Conservation (phyloP, 2,329 filamentous ascomycete genomes). For the Scleromitrula shiraiana region DNA sequence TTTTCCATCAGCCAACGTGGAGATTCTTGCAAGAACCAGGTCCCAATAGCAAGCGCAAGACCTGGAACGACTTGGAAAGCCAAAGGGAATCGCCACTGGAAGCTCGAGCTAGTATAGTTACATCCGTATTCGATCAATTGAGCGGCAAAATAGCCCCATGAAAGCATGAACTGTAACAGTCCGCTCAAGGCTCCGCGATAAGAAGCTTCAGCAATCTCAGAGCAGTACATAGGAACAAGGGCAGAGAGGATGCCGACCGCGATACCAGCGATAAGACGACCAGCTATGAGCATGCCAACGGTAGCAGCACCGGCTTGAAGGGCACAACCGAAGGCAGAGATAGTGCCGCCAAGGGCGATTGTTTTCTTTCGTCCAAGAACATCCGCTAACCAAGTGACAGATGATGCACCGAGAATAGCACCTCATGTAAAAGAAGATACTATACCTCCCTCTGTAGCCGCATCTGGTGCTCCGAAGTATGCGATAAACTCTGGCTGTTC, state of each 20-base stretch:
- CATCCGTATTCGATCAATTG: conserved; percentile 67
- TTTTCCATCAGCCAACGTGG: conserved; percentile 45
- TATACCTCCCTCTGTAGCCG: too few relatives aligned
- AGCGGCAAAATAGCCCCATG: conserved; percentile 66
- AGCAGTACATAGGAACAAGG: conserved; percentile 80
- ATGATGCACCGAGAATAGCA: conserved; percentile 61
- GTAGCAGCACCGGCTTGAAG: conserved; percentile 37
- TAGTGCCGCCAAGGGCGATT: conserved; percentile 17
- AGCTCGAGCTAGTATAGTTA: conserved; percentile 50
- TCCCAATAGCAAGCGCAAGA: not conserved
- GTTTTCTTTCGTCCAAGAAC: conserved; percentile 30
- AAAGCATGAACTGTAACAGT: conserved; percentile 74
- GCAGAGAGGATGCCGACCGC: conserved; percentile 76
- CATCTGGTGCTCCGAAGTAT: too few relatives aligned
- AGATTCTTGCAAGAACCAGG: conserved; percentile 28
- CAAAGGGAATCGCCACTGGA: conserved; percentile 75
- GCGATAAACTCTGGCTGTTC: too few relatives aligned
- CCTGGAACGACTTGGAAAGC: conserved; percentile 70
- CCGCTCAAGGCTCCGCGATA: conserved; percentile 67
- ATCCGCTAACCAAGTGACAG: conserved; percentile 33
- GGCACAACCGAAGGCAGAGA: conserved; percentile 20
- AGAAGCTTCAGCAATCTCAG: conserved; percentile 44
- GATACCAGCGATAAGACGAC: conserved; percentile 66
- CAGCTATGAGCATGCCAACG: conserved; percentile 50
- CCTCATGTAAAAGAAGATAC: conserved; percentile 65